Evolutionary conservation across 2,329 filamentous ascomycete genomes (phyloP).

Genomic region (Allantophomopsis cytisporea): DNA sequence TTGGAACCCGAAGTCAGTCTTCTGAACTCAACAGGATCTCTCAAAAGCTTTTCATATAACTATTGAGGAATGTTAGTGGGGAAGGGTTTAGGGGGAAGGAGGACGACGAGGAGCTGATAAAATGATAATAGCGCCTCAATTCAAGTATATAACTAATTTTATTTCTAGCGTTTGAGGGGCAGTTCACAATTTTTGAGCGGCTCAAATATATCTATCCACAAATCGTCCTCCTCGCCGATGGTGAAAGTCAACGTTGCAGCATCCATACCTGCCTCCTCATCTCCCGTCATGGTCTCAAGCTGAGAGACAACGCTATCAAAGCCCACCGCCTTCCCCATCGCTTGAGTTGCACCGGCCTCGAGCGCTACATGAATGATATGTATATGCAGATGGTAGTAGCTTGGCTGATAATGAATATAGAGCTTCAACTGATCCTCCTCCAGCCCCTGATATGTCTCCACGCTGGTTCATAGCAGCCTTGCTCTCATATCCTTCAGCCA

Average conservation of each 20-base stretch:
- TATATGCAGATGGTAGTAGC: conserved; percentile 95
- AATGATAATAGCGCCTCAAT: no score
- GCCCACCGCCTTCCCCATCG: conserved; percentile 80
- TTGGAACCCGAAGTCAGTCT: no score
- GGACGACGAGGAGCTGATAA: no score
- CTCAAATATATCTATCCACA: conserved; percentile 75
- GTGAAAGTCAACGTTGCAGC: conserved; percentile 68
- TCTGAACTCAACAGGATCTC: no score
- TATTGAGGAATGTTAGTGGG: no score
- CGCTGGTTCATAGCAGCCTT: conserved; percentile 59
- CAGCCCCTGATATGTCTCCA: conserved; percentile 56
- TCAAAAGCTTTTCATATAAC: no score
- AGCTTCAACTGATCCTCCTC: conserved; percentile 84
- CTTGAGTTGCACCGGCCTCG: conserved; percentile 82
- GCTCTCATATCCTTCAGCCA: conserved; percentile 70
- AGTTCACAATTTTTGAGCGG: conserved; percentile 60
- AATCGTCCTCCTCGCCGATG: conserved; percentile 76
- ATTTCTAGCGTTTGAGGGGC: no score
- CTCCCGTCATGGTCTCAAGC: conserved; percentile 62
- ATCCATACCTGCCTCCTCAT: conserved; percentile 66
- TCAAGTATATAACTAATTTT: no score
- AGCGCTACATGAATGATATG: conserved; percentile 88
- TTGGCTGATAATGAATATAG: conserved; percentile 96
- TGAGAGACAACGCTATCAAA: conserved; percentile 77
- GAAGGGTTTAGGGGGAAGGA: no score